Base-by-base conservation (phyloP, 1,284 basidiomycete genomes). In the Cryptococcus amylolentus region DNA sequence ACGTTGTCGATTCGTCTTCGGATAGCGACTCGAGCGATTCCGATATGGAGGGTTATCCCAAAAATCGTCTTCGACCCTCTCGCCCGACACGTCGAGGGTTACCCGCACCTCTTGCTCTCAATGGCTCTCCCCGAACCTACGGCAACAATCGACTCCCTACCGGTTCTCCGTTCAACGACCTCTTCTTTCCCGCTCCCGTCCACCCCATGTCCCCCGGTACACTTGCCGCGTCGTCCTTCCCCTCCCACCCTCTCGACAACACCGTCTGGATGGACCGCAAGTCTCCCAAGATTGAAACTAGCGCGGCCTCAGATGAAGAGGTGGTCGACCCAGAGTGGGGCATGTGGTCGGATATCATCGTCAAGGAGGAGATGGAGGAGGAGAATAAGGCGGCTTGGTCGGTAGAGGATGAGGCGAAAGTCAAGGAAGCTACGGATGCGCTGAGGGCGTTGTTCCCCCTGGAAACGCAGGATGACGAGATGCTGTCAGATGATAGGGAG, bases 201-300 rank as follows among this genome's bases (percentile, higher is more conserved):
- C 51, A 61, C 20, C 54, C 61, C 23, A 35, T 35, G 31, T 51
- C 64, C 2, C 54, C 62, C 10, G 57, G 57, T 4, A 52, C 56
- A 14, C 56, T 57, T 45, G 52, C 59, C 14, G 43, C 58, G 0
- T 71, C 73, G n/a, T 70, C 71, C 8, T 76, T 73, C 61, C 73
- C 73, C 2, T 69, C 64, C n/a, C 73, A 76, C 54, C 72, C 72
- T 6, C 67, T 76, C 20, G 73, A 76, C 60, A 76, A 76, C 57
- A 72, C 73, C 13, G 69, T 65, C 23, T 76, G 73, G 73, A 66
- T 62, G 4, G 70, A 64, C 5, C 64, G 70, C 3, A 61, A 61
- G 16, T 68, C 69, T 23, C 53, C 52, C 1, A 46, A 63, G 42
- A 67, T 70, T 43, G 59, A 60, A 4, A 70, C 69, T 1, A 68